Evolutionary conservation across 352 stramenopile species (phyloP).

Genomic region (Globisporangium carolinianum): DNA sequence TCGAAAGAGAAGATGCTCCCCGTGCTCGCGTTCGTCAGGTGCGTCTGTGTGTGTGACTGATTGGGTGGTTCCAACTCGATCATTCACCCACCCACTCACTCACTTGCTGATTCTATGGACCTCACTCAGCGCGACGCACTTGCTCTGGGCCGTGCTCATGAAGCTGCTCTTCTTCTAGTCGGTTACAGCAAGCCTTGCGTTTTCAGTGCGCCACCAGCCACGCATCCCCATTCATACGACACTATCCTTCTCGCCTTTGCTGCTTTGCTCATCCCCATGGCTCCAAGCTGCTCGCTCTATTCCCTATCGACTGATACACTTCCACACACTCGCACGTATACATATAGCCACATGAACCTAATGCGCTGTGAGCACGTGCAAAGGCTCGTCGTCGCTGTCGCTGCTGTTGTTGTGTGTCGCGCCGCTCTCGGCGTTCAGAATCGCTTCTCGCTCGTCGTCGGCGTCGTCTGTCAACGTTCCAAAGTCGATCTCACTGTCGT

Average conservation of each 20-base stretch:
- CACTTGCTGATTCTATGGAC: neutral
- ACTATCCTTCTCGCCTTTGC: neutral
- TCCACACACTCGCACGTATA: too few relatives aligned
- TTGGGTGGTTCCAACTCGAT: too few relatives aligned
- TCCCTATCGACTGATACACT: too few relatives aligned
- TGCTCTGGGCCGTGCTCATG: constrained; percentile 79
- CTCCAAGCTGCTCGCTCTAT: too few relatives aligned
- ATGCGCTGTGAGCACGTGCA: constrained; percentile 15
- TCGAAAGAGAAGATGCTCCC: constrained; percentile 87
- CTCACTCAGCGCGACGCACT: constrained; percentile 50
- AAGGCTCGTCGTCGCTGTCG: neutral
- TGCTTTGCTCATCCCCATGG: neutral
- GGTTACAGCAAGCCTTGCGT: too few relatives aligned
- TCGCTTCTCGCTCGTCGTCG: constrained; percentile 39
- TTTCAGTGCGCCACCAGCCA: neutral
- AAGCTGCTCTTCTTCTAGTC: constrained; percentile 85
- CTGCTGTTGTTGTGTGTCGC: constrained; percentile 24
- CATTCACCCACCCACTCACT: neutral
- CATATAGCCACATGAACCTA: neutral
- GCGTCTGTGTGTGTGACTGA: neutral
- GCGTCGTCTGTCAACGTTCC: constrained; percentile 28
- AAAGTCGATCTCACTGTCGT: constrained; percentile 63
- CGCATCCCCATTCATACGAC: neutral
- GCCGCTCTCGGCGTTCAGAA: constrained; percentile 41
- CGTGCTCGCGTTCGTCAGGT: constrained; percentile 78